phyloP scores from a whole-genome alignment of 768 basidiomycete species.

The Boletus pseudo-olivaceus region DNA sequence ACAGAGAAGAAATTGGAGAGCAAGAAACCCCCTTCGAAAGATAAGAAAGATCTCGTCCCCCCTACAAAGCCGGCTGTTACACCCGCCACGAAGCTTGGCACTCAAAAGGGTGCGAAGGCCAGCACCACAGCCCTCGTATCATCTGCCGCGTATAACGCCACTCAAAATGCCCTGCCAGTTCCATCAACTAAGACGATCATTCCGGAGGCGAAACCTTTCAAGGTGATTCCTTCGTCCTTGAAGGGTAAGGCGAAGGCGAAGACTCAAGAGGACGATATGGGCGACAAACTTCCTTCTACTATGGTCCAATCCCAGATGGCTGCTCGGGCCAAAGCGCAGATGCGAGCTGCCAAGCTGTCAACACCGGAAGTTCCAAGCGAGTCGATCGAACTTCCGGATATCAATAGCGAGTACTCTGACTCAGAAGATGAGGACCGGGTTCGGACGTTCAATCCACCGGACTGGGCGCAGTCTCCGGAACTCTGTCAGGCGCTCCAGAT shows the following conservation, averaged over 20 bases:
- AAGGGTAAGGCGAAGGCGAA: constrained; percentile 52
- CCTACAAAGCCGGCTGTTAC: constrained; percentile 28
- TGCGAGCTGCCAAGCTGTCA: constrained; percentile 53
- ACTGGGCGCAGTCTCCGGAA: constrained; percentile 92
- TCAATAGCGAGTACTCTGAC: constrained; percentile 95
- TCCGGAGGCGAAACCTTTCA: constrained; percentile 34
- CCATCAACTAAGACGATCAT: constrained; percentile 31
- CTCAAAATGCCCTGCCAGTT: constrained; percentile 28
- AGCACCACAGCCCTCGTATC: constrained; percentile 31
- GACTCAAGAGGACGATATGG: constrained; percentile 46
- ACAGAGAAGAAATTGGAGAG: constrained; percentile 52
- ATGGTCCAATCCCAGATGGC: constrained; percentile 65
- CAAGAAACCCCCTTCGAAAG: constrained; percentile 62
- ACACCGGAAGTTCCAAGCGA: constrained; percentile 60
- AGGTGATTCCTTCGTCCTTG: constrained; percentile 32
- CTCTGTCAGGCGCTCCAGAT: constrained; percentile 72
- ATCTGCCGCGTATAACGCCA: constrained; percentile 39
- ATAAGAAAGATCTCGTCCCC: constrained; percentile 37
- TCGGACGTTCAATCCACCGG: constrained; percentile 68
- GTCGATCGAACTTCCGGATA: constrained; percentile 89
- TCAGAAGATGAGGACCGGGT: constrained; percentile 87
- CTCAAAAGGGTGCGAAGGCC: constrained; percentile 39
- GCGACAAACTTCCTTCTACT: constrained; percentile 54
- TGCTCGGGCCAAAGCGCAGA: constrained; percentile 64
- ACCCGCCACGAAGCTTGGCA: constrained; percentile 20